Evolutionary conservation across 306 rosid genomes (phyloP).

Genomic region (Dryas octopetala): DNA sequence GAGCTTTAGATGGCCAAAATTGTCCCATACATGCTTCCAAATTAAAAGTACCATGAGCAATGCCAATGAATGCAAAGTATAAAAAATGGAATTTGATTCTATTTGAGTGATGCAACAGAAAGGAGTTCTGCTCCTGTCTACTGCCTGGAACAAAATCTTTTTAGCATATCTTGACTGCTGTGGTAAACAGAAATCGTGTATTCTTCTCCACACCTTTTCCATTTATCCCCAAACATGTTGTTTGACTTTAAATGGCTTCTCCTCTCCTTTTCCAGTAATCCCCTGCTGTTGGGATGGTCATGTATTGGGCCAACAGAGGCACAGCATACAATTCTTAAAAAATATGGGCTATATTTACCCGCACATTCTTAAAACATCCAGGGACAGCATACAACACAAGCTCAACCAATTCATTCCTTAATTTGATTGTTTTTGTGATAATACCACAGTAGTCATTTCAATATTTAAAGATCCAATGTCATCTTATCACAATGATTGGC

Average conservation of each 20-base stretch:
- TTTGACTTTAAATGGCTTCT: neutral
- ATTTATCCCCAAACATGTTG: neutral
- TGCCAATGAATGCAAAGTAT: neutral
- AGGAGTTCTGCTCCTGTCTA: neutral
- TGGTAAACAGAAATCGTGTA: neutral
- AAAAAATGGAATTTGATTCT: slow-evolving; percentile 42
- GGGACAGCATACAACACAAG: neutral
- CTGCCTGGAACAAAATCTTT: slow-evolving; percentile 31
- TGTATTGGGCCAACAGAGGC: neutral
- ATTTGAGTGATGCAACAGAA: slow-evolving; percentile 18
- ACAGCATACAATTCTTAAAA: neutral
- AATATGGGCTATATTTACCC: neutral
- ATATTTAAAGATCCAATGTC: neutral
- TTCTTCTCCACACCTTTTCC: neutral
- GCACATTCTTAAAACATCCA: neutral
- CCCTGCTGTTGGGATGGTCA: neutral
- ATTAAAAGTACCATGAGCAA: neutral
- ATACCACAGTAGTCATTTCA: neutral
- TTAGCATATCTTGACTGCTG: slow-evolving; percentile 12
- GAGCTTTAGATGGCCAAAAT: neutral
- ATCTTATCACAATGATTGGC: no score
- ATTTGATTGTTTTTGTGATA: no score
- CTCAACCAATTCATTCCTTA: neutral
- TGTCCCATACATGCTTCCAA: neutral
- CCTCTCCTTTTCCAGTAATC: neutral